Percentiles rank a stretch among this genome's conserved stretches.
Conservation (phyloP, 208 protist species). For the Leishmania aethiopica region DNA sequence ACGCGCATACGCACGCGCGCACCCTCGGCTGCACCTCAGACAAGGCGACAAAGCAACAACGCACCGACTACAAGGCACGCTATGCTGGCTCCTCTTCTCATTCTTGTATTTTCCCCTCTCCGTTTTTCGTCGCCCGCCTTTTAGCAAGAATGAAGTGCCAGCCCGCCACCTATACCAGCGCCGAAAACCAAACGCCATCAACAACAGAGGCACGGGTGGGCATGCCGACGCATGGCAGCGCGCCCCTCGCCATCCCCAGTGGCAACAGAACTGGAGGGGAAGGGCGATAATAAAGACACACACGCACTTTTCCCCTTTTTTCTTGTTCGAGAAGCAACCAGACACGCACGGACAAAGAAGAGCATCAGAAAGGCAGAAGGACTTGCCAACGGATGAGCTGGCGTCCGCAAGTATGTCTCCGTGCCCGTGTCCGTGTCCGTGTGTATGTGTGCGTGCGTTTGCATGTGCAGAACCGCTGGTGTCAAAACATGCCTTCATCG, state of each 20-base stretch:
- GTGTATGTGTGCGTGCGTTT: neutral
- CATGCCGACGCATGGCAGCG: neutral
- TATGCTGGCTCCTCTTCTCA: neutral
- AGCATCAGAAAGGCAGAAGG: neutral
- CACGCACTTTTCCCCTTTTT: neutral
- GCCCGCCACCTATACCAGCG: neutral
- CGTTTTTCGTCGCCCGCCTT: neutral
- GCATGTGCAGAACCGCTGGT: neutral
- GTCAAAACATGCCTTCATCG: neutral
- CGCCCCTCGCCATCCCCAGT: neutral
- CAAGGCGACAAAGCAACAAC: neutral
- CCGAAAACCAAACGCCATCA: neutral
- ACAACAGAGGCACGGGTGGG: neutral
- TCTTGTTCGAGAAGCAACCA: neutral
- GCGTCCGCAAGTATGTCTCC: neutral
- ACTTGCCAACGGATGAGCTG: neutral
- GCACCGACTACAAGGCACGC: neutral
- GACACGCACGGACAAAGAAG: neutral
- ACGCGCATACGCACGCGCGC: neutral
- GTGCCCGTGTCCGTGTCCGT: neutral
- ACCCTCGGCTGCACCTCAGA: constrained; percentile 2
- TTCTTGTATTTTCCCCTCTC: neutral
- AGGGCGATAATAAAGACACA: neutral
- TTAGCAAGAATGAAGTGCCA: neutral
- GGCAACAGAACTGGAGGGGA: neutral